Evolutionary conservation across 192 early-diverging fungal species (phyloP), one percentile per base, ranked within the genome.

Genomic region (Physocladia obscura): DNA sequence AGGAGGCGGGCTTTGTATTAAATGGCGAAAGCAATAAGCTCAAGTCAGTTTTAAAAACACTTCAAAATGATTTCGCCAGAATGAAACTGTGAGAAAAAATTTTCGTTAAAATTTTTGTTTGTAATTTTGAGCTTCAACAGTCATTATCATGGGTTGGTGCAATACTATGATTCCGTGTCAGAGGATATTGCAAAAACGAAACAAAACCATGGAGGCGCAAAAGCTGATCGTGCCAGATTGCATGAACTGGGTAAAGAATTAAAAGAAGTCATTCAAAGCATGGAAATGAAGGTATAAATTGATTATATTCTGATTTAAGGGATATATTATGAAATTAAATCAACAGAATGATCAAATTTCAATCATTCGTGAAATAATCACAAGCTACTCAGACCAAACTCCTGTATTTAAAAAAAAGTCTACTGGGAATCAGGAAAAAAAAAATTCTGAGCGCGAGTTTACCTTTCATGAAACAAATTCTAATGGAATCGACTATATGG

Each of bases 281-380:
- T 86, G 82, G 81, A 86, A 32, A 56, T 69, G 2, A 85, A 85
- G 70, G 80, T 81, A 52, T 6, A 24, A 31, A 31, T 13, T 13
- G 21, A 13, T 0, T 34, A 0, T 0, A 32, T 58, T 29, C 31
- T 19, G 11, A 31, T 36, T 5, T 34, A 58, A 58, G 27, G 4
- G 11, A 4, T 58, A 0, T 17, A n/a, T n/a, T n/a, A n/a, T n/a
- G n/a, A n/a, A n/a, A n/a, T 58, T 37, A 24, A 4, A 4, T 58
- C 6, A 0, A 15, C 37, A 82, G 78, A 49, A 78, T 1, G 84
- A 86, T 32, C 84, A 86, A 69, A 82, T 86, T 38, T 51, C 60
- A 44, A 83, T 86, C 27, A 37, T 86, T 49, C 26, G 79, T n/a
- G 81, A 86, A 19, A 80, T 86, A 54, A 26, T 86, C 26, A 5